Base-by-base conservation (phyloP, 2,329 filamentous ascomycete species). In the Gaeumannomyces tritici region DNA sequence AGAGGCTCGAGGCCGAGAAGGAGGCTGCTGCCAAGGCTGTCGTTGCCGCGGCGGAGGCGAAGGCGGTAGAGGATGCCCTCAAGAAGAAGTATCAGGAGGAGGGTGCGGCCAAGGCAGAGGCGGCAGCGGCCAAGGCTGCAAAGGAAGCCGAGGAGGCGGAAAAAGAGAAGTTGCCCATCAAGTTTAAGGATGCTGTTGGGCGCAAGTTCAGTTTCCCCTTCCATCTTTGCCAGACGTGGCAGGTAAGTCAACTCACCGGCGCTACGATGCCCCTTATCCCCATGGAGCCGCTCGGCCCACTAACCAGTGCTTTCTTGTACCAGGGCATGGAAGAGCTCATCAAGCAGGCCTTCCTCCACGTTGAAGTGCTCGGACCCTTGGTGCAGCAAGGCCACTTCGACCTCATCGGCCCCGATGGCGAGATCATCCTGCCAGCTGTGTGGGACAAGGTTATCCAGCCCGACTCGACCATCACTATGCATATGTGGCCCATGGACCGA, bases 161-260 rank as follows among this genome's bases (percentile, higher is more conserved):
- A 66, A 82, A 82, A 64, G 83, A 87, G 55, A 89, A 91, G 73
- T 80, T 86, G 56, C 90, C 90, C 2, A 90, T 96, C 73, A 88
- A 88, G 67, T 96, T 96, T 77, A 96, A 96, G 75, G 93, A 97
- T 72, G 92, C 92, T 0, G 86, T 97, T 21, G 90, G 91, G 35
- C 84, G 93, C 67, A 96, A 96, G 74, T 97, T 96, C 73, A 95
- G 86, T 75, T 96, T 97, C 70, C 93, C 93, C 1, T 96, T 88
- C 75, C 85, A 93, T 66, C 74, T 96, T 33, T 96, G 92, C 74
- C 85, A 87, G 70, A 95, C 88, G 3, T 96, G 91, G 91, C 79
- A 81, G 78, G 90, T 93, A 84, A 72, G 85, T 82, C 62, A n/a
- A n/a, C n/a, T n/a, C n/a, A n/a, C n/a, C n/a, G n/a, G n/a, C n/a